Evolutionary conservation across 2,329 filamentous ascomycete species (phyloP), one percentile per base, ranked within the genome.

Genomic region (Rutstroemia sp.): DNA sequence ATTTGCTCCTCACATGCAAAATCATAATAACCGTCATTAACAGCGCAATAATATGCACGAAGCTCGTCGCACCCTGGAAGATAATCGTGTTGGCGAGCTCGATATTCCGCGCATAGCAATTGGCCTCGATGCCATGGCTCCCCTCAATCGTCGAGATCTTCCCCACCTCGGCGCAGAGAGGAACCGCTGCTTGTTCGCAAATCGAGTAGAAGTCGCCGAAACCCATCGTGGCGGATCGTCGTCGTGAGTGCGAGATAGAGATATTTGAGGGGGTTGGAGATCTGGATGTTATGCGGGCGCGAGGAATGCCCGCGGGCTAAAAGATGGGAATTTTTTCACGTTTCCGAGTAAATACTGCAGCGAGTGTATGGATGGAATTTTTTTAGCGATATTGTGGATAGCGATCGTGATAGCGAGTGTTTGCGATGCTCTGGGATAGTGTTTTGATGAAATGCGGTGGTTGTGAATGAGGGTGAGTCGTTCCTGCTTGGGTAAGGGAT

Each of bases 31-130:
- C 88, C 4, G 91, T 95, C 92, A 99, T 96, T 65, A 85, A 77
- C 58, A 99, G 77, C 14, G 92, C 90, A 57, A 88, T 76, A 64
- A 99, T 97, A 73, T 99, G 94, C 75, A 94, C 89, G 69, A 92
- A 91, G 60, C 89, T 90, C 21, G 91, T 85, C 27, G 92, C 94
- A 69, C 86, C 90, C 74, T 97, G 86, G 71, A 99, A 99, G 69
- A 99, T 99, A 75, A 97, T 92, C 42, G 94, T 99, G 75, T 99
- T 99, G 65, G 92, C 94, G 64, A 97, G 74, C 73, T 96, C 92
- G 72, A 99, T 92, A 67, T 94, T 95, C 58, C 94, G 86, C 58
- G 94, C 89, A 75, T 92, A 97, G 78, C 94, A 99, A 69, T 85
- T 83, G 57, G 94, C 85, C 71, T 96, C 87, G 63, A 96, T 94